These are phyloP conservation scores for Scedosporium minutisporum DNA, from an alignment of 2,329 filamentous ascomycete species.

Conservation along the genomic window DNA sequence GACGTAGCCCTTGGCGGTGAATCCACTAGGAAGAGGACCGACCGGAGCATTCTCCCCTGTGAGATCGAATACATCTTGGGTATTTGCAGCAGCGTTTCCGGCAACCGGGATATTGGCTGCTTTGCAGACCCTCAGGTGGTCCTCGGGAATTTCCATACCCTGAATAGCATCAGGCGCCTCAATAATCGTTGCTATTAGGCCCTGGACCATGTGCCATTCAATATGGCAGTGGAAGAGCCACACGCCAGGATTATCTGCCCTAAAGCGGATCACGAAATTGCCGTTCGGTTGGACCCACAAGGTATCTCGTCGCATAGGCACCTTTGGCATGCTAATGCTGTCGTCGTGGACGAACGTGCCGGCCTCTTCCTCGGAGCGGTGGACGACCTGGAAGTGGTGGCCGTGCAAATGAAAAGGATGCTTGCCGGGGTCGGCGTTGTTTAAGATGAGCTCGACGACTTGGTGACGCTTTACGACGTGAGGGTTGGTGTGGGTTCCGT, in stretches of 20 bases:
- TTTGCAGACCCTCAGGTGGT: slow-evolving; percentile 49
- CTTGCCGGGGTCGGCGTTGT: slow-evolving; percentile 61
- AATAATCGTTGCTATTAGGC: slow-evolving; percentile 55
- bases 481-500: slow-evolving; percentile 56
- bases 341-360: slow-evolving; percentile 43
- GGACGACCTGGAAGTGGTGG: slow-evolving; percentile 61
- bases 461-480: slow-evolving; percentile 59
- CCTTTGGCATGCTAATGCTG: slow-evolving; percentile 36
- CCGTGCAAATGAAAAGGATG: slow-evolving; percentile 76
- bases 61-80: slow-evolving; percentile 51
- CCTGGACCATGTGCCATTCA: slow-evolving; percentile 63
- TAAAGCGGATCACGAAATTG: slow-evolving; percentile 59
- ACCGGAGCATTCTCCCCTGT: slow-evolving; percentile 48
- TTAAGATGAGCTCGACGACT: slow-evolving; percentile 66
- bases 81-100: slow-evolving; percentile 72
- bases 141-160: slow-evolving; percentile 47
- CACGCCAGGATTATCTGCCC: slow-evolving; percentile 54
- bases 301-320: slow-evolving; percentile 61
- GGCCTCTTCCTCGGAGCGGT: slow-evolving; percentile 47
- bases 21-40: slow-evolving; percentile 54
- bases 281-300: slow-evolving; percentile 55
- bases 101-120: slow-evolving; percentile 36
- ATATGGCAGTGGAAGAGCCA: slow-evolving; percentile 77
- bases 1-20: slow-evolving; percentile 61
- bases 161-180: slow-evolving; percentile 57